Conservation (phyloP, 805 yeast genomes). For the Wickerhamomyces chaumierensis region DNA sequence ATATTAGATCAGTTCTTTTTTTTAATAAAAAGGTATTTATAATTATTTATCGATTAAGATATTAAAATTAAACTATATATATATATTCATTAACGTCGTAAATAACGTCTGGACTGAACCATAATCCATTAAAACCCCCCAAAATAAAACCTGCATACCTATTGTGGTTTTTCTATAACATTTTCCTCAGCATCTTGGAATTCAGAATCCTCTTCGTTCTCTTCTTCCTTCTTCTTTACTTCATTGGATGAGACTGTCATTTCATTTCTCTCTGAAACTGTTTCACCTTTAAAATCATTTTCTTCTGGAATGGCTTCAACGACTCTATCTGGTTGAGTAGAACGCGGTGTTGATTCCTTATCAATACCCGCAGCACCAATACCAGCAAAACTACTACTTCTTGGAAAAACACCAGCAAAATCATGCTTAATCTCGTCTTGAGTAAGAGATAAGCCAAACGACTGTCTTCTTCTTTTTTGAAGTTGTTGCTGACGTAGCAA, state of each 20-base stretch:
- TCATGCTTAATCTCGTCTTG: neutral
- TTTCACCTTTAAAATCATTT: neutral
- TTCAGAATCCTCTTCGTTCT: neutral
- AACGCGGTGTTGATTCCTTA: neutral
- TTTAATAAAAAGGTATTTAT: too few relatives aligned
- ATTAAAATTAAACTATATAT: too few relatives aligned
- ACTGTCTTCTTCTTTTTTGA: conserved; percentile 18
- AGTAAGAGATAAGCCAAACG: neutral
- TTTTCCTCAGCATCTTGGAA: neutral
- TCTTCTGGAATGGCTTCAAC: neutral
- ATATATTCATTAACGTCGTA: too few relatives aligned
- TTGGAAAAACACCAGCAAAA: neutral
- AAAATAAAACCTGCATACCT: too few relatives aligned
- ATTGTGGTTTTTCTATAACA: too few relatives aligned
- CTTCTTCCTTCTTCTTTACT: neutral
- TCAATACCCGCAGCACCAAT: neutral
- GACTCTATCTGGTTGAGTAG: too few relatives aligned
- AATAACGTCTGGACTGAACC: too few relatives aligned
- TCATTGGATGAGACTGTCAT: neutral
- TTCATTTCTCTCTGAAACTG: neutral
- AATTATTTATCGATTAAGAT: too few relatives aligned
- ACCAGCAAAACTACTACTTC: neutral
- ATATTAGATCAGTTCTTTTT: too few relatives aligned
- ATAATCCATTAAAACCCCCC: too few relatives aligned
- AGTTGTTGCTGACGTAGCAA: conserved; percentile 31